phyloP scores from a whole-genome alignment of 1,284 basidiomycete species.

The Cryptococcus floricola region DNA sequence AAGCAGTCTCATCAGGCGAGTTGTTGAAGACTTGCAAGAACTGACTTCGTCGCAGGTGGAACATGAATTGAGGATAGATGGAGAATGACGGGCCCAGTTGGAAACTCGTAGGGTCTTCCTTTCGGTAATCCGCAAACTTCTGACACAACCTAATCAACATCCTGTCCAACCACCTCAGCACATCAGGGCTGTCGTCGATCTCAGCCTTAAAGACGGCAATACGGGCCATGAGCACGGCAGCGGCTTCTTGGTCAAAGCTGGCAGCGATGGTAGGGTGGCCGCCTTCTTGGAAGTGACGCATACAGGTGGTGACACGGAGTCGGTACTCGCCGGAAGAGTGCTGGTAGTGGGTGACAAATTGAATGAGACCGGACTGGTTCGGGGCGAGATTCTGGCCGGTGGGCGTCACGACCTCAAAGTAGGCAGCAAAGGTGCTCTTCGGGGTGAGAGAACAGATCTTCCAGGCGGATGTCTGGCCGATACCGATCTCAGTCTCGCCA shows the following conservation, averaged over 20 bases:
- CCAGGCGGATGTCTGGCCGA: constrained; percentile 99
- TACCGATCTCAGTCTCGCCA: constrained; percentile 98
- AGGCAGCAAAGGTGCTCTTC: constrained; percentile 83
- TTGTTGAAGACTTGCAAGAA: constrained; percentile 99
- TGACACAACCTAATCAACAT: constrained; percentile 99
- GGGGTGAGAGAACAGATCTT: constrained; percentile 90
- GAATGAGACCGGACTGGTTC: constrained; percentile 90
- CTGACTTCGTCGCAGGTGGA: constrained; percentile 94
- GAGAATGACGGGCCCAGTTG: constrained; percentile 91
- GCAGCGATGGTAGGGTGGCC: constrained; percentile 89
- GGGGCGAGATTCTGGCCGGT: constrained; percentile 89
- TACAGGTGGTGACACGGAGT: constrained; percentile 92
- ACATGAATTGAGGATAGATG: constrained; percentile 99
- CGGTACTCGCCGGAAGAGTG: constrained; percentile 92
- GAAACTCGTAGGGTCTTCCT: constrained; percentile 96
- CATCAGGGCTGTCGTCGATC: constrained; percentile 97
- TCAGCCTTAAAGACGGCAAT: constrained; percentile 99
- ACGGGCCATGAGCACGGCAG: constrained; percentile 96
- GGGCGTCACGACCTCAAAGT: constrained; percentile 99
- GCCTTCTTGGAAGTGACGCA: constrained; percentile 94
- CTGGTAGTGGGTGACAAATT: constrained; percentile 99
- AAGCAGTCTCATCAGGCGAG: constrained; percentile 98
- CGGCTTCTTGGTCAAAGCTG: constrained; percentile 97
- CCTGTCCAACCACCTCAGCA: constrained; percentile 93
- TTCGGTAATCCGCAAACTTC: constrained; percentile 98